These are phyloP conservation scores for Speleostelium caveatum DNA, from an alignment of 78 protist genomes.

Conservation along the genomic window DNA sequence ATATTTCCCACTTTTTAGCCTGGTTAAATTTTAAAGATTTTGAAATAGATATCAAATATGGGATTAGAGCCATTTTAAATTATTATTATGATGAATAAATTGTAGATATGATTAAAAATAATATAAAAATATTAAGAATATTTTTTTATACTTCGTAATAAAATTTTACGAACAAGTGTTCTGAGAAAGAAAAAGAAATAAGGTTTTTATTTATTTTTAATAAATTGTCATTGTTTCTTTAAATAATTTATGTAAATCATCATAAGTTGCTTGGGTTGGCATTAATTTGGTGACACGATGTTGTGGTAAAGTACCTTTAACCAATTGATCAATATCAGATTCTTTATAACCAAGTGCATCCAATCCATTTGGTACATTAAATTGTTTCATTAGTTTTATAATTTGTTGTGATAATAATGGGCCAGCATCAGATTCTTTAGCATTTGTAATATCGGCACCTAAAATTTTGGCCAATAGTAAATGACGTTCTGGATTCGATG, in stretches of 20 bases:
- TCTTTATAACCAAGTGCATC: constrained; percentile 28
- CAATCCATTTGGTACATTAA: constrained; percentile 63
- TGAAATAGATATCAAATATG: too few relatives aligned
- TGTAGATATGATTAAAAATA: too few relatives aligned
- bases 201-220: constrained; percentile 5
- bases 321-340: constrained; percentile 56
- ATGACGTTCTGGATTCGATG: constrained; percentile 34
- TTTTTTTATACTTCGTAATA: too few relatives aligned
- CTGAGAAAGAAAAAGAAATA: too few relatives aligned
- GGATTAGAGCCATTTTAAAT: too few relatives aligned
- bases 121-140: too few relatives aligned
- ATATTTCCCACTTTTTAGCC: too few relatives aligned
- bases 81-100: too few relatives aligned
- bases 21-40: too few relatives aligned
- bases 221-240: constrained; percentile 44
- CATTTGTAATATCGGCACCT: constrained; percentile 43
- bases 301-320: constrained; percentile 72
- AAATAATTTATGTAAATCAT: constrained; percentile 32
- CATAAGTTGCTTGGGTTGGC: constrained; percentile 49
- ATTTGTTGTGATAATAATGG: constrained; percentile 24
- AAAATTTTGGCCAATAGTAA: constrained; percentile 1
- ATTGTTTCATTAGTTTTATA: constrained; percentile 6
- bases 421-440: constrained; percentile 16
- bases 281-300: constrained; percentile 73
- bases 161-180: too few relatives aligned